Evolutionary conservation across 2,329 filamentous ascomycete genomes (phyloP).

Genomic region (Torrubiella hemipterigena): DNA sequence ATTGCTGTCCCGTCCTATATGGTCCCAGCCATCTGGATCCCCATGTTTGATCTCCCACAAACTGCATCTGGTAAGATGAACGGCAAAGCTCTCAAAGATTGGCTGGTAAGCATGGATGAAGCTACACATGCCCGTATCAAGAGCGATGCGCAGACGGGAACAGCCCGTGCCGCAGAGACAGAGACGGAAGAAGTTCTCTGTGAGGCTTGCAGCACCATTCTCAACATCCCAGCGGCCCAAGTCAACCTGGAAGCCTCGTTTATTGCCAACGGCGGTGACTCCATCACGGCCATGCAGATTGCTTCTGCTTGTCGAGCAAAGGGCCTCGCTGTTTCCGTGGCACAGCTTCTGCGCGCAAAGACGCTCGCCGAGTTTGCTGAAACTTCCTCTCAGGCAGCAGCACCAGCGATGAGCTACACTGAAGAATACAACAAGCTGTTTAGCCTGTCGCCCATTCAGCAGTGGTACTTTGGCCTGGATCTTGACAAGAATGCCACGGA

Average conservation of each 20-base stretch:
- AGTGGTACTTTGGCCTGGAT: slow-evolving; percentile 26
- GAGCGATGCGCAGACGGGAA: background rate
- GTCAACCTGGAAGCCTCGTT: slow-evolving; percentile 18
- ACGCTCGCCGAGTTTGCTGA: background rate
- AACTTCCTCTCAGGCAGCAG: background rate
- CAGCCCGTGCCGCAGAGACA: slow-evolving; percentile 1
- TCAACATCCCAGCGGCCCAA: slow-evolving; percentile 19
- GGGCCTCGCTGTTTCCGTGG: background rate
- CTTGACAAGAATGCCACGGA: slow-evolving; percentile 11
- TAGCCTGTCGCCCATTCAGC: slow-evolving; percentile 29
- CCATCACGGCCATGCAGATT: slow-evolving; percentile 23
- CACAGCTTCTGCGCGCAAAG: slow-evolving; percentile 2
- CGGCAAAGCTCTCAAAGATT: background rate
- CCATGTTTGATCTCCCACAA: background rate
- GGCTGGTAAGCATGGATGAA: background rate
- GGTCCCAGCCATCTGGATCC: background rate
- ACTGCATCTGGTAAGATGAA: background rate
- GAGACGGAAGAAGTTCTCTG: slow-evolving; percentile 17
- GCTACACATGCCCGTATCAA: background rate
- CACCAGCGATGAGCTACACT: background rate
- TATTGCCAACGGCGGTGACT: slow-evolving; percentile 23
- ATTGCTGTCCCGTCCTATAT: background rate
- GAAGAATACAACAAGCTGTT: slow-evolving; percentile 25
- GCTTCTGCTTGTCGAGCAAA: slow-evolving; percentile 1
- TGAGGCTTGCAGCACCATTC: slow-evolving; percentile 20